These are phyloP conservation scores for Backusella liffmaniae DNA, from an alignment of 192 early-diverging fungal genomes.

Conservation along the genomic window DNA sequence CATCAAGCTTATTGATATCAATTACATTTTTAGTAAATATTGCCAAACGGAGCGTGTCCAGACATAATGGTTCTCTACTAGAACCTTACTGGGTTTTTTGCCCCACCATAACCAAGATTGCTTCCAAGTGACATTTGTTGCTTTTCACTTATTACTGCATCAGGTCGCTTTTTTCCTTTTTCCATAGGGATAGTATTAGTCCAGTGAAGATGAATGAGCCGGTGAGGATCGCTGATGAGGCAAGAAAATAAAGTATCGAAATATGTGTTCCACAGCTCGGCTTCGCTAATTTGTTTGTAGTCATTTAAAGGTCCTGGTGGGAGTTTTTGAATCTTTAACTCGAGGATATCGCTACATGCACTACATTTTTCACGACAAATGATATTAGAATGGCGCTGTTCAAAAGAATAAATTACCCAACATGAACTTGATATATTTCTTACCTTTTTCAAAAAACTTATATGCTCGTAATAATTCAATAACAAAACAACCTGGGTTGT, in stretches of 20 bases:
- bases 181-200: neutral
- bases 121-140: neutral
- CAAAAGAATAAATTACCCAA: no score
- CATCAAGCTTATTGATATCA: neutral
- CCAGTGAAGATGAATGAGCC: neutral
- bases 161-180: neutral
- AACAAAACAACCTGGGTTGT: no score
- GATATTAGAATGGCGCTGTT: no score
- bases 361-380: no score
- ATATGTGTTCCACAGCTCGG: neutral
- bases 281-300: no score
- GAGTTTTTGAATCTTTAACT: no score
- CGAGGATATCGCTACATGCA: neutral
- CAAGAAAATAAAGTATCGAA: slow-evolving; percentile 6
- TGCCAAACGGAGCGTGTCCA: neutral
- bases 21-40: neutral
- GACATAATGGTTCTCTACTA: neutral
- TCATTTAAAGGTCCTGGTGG: no score
- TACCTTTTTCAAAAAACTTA: no score
- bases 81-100: neutral
- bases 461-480: no score
- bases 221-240: neutral
- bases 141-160: neutral
- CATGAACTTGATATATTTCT: no score
- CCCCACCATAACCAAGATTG: neutral